phyloP scores from a whole-genome alignment of 192 early-diverging fungal genomes.

The Backusella australiensis region DNA sequence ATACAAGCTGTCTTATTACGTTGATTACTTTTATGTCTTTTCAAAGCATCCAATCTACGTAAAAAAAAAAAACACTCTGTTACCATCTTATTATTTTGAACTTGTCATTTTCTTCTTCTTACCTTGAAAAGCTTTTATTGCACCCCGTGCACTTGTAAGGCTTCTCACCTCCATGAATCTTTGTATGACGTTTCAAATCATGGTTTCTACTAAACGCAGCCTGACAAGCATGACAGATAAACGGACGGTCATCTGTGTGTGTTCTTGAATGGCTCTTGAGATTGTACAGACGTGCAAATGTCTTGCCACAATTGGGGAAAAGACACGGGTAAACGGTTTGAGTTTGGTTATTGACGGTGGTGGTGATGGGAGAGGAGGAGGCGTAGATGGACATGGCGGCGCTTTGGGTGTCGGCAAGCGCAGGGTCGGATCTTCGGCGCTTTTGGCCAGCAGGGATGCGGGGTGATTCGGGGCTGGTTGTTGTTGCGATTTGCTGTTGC shows the following conservation, averaged over 20 bases:
- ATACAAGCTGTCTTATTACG: slow-evolving; percentile 20
- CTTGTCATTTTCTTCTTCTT: slow-evolving; percentile 21
- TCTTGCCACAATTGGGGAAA: slow-evolving; percentile 76
- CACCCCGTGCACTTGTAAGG: slow-evolving; percentile 74
- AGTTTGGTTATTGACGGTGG: slow-evolving; percentile 31
- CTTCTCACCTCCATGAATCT: slow-evolving; percentile 74
- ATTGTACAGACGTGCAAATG: slow-evolving; percentile 87
- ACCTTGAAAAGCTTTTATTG: slow-evolving; percentile 71
- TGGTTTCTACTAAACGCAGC: slow-evolving; percentile 67
- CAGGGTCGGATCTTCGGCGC: slow-evolving; percentile 19
- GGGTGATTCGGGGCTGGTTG: background rate
- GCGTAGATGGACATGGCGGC: slow-evolving; percentile 31
- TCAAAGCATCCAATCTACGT: slow-evolving; percentile 57
- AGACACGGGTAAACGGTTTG: slow-evolving; percentile 48
- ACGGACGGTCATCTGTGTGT: slow-evolving; percentile 77
- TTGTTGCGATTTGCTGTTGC: background rate
- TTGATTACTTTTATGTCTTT: slow-evolving; percentile 51
- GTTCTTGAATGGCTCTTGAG: slow-evolving; percentile 79
- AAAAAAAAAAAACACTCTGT: background rate
- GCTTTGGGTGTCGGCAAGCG: slow-evolving; percentile 22
- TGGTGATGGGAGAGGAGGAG: slow-evolving; percentile 30
- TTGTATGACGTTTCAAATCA: slow-evolving; percentile 73
- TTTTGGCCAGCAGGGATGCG: background rate
- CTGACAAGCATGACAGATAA: slow-evolving; percentile 44
- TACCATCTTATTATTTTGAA: background rate